A percentile compares a stretch with the other conserved stretches of the same genome.
Evolutionary conservation across 129 eudicot species (phyloP).

Genomic region (sunflower (Helianthus annuus)): HanXRQr2.0-SUNRISE NC_035437.2:25078206-25078705

Average conservation of each 20-base stretch:
- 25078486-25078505: conserved; percentile 41
- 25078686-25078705: not conserved
- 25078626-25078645: conserved; percentile 79
- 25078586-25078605: conserved; percentile 50
- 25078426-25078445: conserved; percentile 54
- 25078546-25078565: conserved; percentile 54
- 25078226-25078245: not conserved
- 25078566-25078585: conserved; percentile 54
- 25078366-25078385: not conserved
- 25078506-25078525: conserved; percentile 44
- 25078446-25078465: conserved; percentile 45
- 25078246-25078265: conserved; percentile 32
- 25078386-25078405: conserved; percentile 17
- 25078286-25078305: conserved; percentile 83
- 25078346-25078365: not conserved
- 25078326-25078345: not conserved
- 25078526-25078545: conserved; percentile 52
- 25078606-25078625: conserved; percentile 55
- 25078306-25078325: conserved; percentile 74
- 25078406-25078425: conserved; percentile 56
- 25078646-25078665: conserved; percentile 14
- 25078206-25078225: not conserved
- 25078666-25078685: not conserved
- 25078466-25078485: conserved; percentile 31
- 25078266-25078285: conserved; percentile 62